Evolutionary conservation across 768 basidiomycete species (phyloP).

Genomic region (Russula compacta): DNA sequence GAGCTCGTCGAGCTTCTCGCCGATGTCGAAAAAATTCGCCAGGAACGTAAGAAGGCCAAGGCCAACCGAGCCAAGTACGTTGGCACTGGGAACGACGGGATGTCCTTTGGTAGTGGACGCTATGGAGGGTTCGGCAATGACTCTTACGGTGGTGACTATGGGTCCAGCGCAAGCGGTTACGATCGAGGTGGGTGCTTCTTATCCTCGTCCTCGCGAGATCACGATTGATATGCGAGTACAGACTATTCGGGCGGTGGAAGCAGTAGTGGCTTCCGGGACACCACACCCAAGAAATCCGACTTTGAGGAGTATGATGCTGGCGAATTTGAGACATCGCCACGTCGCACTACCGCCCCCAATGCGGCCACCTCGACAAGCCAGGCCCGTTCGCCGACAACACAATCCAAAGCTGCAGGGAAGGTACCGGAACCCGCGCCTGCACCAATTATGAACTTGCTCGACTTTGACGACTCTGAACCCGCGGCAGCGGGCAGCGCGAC

Average conservation of each 20-base stretch:
- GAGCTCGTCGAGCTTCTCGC: slow-evolving; percentile 88
- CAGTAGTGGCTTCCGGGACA: slow-evolving; percentile 54
- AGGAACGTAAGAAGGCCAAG: slow-evolving; percentile 89
- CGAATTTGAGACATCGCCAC: slow-evolving; percentile 62
- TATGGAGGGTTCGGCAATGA: slow-evolving; percentile 70
- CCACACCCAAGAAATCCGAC: slow-evolving; percentile 37
- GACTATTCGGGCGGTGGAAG: slow-evolving; percentile 28
- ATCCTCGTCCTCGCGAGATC: not conserved
- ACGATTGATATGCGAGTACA: not conserved
- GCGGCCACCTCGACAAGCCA: slow-evolving; percentile 26
- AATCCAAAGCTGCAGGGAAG: slow-evolving; percentile 21
- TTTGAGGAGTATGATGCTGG: slow-evolving; percentile 98
- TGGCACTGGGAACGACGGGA: slow-evolving; percentile 77
- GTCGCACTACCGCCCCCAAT: slow-evolving; percentile 32
- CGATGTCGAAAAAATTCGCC: slow-evolving; percentile 85
- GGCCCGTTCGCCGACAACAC: slow-evolving; percentile 26
- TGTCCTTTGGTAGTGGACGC: slow-evolving; percentile 51
- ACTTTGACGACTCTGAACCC: slow-evolving; percentile 61
- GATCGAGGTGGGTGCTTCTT: slow-evolving; percentile 25
- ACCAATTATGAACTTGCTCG: slow-evolving; percentile 57
- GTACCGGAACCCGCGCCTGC: slow-evolving; percentile 37
- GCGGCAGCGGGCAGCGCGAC: slow-evolving; percentile 19
- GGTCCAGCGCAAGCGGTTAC: slow-evolving; percentile 34
- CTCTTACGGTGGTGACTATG: slow-evolving; percentile 29
- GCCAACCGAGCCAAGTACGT: slow-evolving; percentile 81